Percentiles rank a stretch among this genome's conserved stretches.
These are phyloP conservation scores for Schwanniomyces pseudopolymorphus DNA, from an alignment of 805 yeast genomes.

Conservation along the genomic window DNA sequence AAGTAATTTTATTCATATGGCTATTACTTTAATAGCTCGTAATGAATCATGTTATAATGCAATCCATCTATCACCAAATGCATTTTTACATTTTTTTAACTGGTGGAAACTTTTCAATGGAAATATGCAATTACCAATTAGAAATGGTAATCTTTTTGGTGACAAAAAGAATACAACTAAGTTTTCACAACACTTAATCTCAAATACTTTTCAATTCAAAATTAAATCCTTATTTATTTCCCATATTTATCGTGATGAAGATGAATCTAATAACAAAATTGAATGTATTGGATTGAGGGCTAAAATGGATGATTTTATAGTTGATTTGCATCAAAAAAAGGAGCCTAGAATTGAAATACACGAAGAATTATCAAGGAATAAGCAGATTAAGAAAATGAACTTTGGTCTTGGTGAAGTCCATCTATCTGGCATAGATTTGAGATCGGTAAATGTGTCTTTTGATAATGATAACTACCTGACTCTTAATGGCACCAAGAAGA, in stretches of 20 bases:
- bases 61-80: constrained; percentile 71
- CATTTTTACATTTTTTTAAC: constrained; percentile 62
- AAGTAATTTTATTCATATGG: constrained; percentile 40
- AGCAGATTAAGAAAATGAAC: constrained; percentile 52
- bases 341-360: constrained; percentile 36
- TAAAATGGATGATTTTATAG: constrained; percentile 35
- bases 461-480: constrained; percentile 25
- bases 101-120: constrained; percentile 93
- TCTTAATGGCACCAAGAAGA: constrained; percentile 3
- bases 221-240: constrained; percentile 72
- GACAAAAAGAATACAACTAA: constrained; percentile 55
- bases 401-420: constrained; percentile 68
- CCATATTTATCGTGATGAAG: constrained; percentile 63
- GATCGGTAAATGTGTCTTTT: constrained; percentile 53
- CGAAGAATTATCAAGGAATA: constrained; percentile 47
- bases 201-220: constrained; percentile 77
- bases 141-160: constrained; percentile 72
- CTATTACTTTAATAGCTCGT: constrained; percentile 37
- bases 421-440: constrained; percentile 55
- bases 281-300: constrained; percentile 68
- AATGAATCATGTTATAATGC: constrained; percentile 55
- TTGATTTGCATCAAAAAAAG: constrained; percentile 42
- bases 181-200: constrained; percentile 70
- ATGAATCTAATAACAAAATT: constrained; percentile 41
- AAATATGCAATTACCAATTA: constrained; percentile 72